Base-by-base conservation (phyloP, 2,329 filamentous ascomycete species). In the Fusarium decemcellulare region DNA sequence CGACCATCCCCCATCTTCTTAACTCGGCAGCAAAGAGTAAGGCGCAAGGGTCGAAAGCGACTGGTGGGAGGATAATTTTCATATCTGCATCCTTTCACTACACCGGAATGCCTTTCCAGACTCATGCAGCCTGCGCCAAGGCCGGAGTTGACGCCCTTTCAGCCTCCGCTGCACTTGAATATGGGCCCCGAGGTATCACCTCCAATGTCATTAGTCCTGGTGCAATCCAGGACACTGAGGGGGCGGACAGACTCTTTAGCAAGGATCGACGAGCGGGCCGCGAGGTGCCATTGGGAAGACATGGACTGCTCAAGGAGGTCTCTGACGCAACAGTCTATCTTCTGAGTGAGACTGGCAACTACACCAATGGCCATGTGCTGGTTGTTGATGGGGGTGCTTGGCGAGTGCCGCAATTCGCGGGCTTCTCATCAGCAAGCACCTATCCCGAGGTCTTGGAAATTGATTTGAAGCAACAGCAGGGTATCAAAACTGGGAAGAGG, bases 81-180 rank as follows among this genome's bases (percentile, higher is more conserved):
- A 43, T 62, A n/a, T 62, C 59, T 7, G 53, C 59, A 8, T 57
- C 52, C 7, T 39, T 62, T 4, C 59, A 62, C 16, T 62, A 62
- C 27, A 62, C 53, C 10, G 59, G 59, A 18, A 51, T 44, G 36
- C 59, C 59, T 3, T 42, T 51, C 9, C 59, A 62, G n/a, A 44
- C 59, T 30, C 59, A 62, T 29, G 59, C 37, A 3, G 36, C 43
- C 9, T 29, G 16, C 8, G 53, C 52, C 9, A 57, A 56, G 16
- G 59, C 59, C 9, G 52, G 37, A 9, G 53, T 62, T 2, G 59
- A 62, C 40, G 52, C 59, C 15, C 51, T 62, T 8, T 42, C 52
- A 30, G 36, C 36, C 3, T 36, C 44, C 18, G 46, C 57, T 18
- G 47, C 36, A 2, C 5, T 62, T 2, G 51, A 57, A 16, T 42